Conservation (phyloP, 305 asterid genomes). For the Petunia hybrid region DNA sequence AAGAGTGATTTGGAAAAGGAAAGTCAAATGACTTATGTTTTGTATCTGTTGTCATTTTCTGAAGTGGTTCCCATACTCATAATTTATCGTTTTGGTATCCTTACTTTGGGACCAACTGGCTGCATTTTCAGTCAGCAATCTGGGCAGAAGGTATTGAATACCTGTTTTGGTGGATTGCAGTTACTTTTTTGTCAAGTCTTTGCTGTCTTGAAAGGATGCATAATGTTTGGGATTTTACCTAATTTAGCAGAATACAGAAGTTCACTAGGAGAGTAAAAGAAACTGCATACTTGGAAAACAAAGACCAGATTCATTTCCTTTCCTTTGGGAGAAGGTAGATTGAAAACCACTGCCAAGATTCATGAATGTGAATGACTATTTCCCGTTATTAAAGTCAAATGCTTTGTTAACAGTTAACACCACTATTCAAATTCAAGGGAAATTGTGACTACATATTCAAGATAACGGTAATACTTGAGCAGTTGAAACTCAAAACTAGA, state of each 20-base stretch:
- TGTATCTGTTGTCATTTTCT: background rate
- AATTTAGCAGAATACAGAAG: background rate
- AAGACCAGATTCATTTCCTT: background rate
- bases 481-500: too few species aligned
- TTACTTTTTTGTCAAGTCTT: background rate
- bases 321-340: too few species aligned
- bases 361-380: too few species aligned
- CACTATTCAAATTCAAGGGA: too few species aligned
- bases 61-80: background rate
- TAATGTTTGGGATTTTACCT: constrained; percentile 8
- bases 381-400: too few species aligned
- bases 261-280: background rate
- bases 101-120: background rate
- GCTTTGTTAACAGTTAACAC: too few species aligned
- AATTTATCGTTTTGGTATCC: background rate
- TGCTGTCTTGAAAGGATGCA: constrained; percentile 8
- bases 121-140: background rate
- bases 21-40: background rate
- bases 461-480: too few species aligned
- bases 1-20: background rate
- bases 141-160: background rate
- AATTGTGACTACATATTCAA: too few species aligned
- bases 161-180: background rate
- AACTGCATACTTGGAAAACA: background rate
- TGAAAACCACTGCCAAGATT: too few species aligned